Evolutionary conservation across 2,329 filamentous ascomycete species (phyloP), one percentile per base, ranked within the genome.

Genomic region (Ceratocystis albifundus): DNA sequence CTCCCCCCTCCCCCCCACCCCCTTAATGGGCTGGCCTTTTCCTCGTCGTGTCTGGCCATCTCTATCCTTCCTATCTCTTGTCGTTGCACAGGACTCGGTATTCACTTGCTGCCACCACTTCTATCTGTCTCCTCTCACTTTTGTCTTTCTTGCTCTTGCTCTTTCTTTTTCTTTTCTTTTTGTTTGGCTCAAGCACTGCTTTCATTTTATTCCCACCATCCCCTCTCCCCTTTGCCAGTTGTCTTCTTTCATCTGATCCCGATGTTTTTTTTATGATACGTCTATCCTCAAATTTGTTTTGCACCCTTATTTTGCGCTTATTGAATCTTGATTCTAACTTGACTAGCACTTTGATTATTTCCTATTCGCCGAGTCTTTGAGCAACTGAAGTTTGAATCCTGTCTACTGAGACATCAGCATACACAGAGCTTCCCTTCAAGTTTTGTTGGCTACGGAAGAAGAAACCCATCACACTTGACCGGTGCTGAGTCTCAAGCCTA

Each of bases 71-170:
- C 48, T n/a, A 53, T 53, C 48, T 28, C 22, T 20, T 59, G 17
- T 36, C 30, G 55, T 59, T 32, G 55, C 55, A 59, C 55, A 59
- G 55, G 55, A 59, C 55, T 59, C 55, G 55, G 17, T 30, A 28
- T 30, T 57, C 20, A n/a, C 7, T n/a, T 57, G 8, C 7, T n/a
- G 10, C 17, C n/a, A 17, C 28, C 17, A 20, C 22, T 20, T 50
- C 30, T 17, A 6, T 12, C 28, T 59, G 25, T 20, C 32, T 30
- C 36, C 30, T 17, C 6, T 32, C 22, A 28, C 17, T 36, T 30
- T 36, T n/a, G 15, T 5, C 55, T 5, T 8, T 2, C 15, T 32
- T 3, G 10, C 36, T 12, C 36, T 41, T 41, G 36, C 10, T 41
- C 10, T 41, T 41, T 41, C 36, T 41, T 36, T 1, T 36, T 36